Conservation (phyloP, 805 yeast species). For the Starmerella geochares region DNA sequence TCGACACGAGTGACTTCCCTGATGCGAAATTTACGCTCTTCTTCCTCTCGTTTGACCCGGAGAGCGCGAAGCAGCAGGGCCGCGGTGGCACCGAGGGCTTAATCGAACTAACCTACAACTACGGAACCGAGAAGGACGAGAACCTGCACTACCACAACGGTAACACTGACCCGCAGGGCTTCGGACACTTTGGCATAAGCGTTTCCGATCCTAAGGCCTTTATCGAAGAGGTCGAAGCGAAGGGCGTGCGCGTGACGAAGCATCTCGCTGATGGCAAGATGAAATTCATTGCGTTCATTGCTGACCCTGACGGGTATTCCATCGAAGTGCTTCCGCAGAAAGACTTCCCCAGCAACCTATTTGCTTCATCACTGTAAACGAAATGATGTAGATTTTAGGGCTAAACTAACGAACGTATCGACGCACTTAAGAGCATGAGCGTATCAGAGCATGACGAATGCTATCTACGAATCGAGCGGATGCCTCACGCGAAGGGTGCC, state of each 20-base stretch:
- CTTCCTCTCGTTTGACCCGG: constrained; percentile 63
- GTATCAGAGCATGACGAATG: too few relatives aligned
- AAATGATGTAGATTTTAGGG: constrained; percentile 36
- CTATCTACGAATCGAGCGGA: too few relatives aligned
- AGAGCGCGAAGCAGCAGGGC: constrained; percentile 34
- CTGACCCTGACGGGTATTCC: constrained; percentile 86
- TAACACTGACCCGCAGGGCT: constrained; percentile 69
- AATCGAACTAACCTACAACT: constrained; percentile 85
- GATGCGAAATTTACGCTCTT: constrained; percentile 75
- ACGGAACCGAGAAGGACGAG: constrained; percentile 81
- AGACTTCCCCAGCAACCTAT: constrained; percentile 11
- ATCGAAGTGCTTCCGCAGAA: constrained; percentile 55
- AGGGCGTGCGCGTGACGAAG: constrained; percentile 39
- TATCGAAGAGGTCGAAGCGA: constrained; percentile 37
- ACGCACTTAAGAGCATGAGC: too few relatives aligned
- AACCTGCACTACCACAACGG: constrained; percentile 74
- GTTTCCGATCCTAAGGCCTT: constrained; percentile 54
- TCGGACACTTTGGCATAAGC: constrained; percentile 73
- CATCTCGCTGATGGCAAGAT: constrained; percentile 37
- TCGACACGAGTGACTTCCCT: constrained; percentile 46
- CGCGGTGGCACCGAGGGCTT: constrained; percentile 49
- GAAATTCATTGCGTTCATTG: constrained; percentile 64
- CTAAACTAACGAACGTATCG: too few relatives aligned
- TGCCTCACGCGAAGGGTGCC: too few relatives aligned
- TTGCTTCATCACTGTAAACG: constrained; percentile 6